phyloP scores from a whole-genome alignment of 768 basidiomycete genomes.

The Boletus barrowsii region DNA sequence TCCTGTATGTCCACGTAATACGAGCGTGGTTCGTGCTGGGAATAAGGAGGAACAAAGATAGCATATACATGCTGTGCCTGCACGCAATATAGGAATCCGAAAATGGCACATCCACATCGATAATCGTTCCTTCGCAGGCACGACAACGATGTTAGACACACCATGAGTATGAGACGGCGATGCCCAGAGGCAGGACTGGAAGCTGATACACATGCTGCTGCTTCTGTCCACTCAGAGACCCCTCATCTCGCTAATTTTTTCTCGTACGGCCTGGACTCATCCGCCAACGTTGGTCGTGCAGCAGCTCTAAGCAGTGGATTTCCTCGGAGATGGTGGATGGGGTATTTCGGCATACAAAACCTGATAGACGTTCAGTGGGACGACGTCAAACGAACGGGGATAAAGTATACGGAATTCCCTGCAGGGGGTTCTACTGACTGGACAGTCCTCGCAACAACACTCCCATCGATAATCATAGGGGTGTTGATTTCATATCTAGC shows the following conservation, averaged over 20 bases:
- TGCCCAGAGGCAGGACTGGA: slow-evolving; percentile 26
- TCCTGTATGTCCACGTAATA: slow-evolving; percentile 25
- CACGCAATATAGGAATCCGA: slow-evolving; percentile 12
- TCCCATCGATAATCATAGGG: slow-evolving; percentile 25
- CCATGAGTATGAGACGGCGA: slow-evolving; percentile 18
- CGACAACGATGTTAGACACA: slow-evolving; percentile 5
- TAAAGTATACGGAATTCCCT: slow-evolving; percentile 4
- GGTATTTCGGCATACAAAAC: neutral
- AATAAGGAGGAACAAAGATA: slow-evolving; percentile 25
- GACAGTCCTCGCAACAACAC: neutral
- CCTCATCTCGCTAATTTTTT: slow-evolving; percentile 24
- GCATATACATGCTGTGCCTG: slow-evolving; percentile 18
- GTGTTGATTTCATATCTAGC: slow-evolving; percentile 28
- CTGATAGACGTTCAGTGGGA: neutral
- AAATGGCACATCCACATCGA: slow-evolving; percentile 17
- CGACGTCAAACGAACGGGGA: slow-evolving; percentile 1
- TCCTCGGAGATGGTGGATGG: slow-evolving; percentile 23
- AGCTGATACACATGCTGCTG: slow-evolving; percentile 21
- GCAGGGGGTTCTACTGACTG: slow-evolving; percentile 1
- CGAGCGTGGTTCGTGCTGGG: slow-evolving; percentile 8
- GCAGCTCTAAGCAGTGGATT: neutral
- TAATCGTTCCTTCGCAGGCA: slow-evolving; percentile 15
- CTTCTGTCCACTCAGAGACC: slow-evolving; percentile 30
- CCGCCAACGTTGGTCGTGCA: slow-evolving; percentile 1
- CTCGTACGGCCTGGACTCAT: slow-evolving; percentile 14